Conservation (phyloP, 2,329 filamentous ascomycete species). For the Colletotrichum eremochloae region DNA sequence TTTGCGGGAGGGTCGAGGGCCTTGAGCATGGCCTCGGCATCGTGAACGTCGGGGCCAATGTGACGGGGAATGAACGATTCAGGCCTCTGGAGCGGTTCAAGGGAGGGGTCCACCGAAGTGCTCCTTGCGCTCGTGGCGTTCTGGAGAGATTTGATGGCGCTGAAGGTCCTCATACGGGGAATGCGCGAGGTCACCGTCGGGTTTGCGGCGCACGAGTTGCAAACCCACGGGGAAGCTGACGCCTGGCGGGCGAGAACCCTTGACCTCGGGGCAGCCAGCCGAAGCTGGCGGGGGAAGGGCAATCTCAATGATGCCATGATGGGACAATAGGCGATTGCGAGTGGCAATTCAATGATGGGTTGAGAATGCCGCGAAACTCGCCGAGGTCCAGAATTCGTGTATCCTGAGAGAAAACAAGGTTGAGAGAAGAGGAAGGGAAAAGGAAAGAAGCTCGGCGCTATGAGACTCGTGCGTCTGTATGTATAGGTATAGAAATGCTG, state of each 20-base stretch:
- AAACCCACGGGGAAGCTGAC: slow-evolving; percentile 34
- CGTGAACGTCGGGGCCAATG: slow-evolving; percentile 83
- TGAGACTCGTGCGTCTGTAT: slow-evolving; percentile 15
- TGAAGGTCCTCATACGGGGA: slow-evolving; percentile 35
- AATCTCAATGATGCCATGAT: slow-evolving; percentile 42
- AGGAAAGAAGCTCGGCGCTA: neutral
- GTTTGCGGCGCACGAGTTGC: slow-evolving; percentile 33
- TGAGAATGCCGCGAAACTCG: slow-evolving; percentile 11
- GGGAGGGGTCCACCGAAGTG: slow-evolving; percentile 37
- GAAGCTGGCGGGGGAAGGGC: slow-evolving; percentile 42
- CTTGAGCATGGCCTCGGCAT: slow-evolving; percentile 83
- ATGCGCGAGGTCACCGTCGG: slow-evolving; percentile 20
- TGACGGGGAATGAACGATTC: slow-evolving; percentile 85
- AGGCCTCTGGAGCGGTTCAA: slow-evolving; percentile 49
- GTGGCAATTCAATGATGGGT: slow-evolving; percentile 1
- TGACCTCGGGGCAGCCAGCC: slow-evolving; percentile 38
- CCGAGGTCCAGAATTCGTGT: slow-evolving; percentile 6
- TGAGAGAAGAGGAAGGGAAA: slow-evolving; percentile 8
- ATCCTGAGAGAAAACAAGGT: neutral
- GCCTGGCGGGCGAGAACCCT: slow-evolving; percentile 38
- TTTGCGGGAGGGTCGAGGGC: slow-evolving; percentile 79
- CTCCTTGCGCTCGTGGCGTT: slow-evolving; percentile 33
- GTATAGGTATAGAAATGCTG: slow-evolving; percentile 17
- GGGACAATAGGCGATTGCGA: slow-evolving; percentile 14
- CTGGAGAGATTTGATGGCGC: slow-evolving; percentile 24